phyloP scores from a whole-genome alignment of 2,329 filamentous ascomycete genomes.

The Phyllosticta paracitricarpa region DNA sequence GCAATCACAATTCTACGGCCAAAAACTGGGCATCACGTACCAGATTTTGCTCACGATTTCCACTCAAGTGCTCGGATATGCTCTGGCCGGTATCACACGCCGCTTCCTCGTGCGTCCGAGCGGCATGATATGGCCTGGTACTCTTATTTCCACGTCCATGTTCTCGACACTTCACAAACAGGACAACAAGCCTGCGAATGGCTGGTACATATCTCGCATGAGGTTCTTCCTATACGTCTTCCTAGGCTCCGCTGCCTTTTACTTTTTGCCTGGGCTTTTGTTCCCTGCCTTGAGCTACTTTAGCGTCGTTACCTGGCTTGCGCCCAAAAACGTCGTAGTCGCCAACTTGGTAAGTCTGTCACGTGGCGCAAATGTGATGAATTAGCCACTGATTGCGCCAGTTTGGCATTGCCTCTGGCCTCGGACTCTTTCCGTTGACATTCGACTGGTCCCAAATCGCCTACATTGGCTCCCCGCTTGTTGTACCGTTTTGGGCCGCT shows the following conservation, averaged over 20 bases:
- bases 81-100: slow-evolving; percentile 72
- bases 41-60: slow-evolving; percentile 76
- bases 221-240: slow-evolving; percentile 74
- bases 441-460: slow-evolving; percentile 91
- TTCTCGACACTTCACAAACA: slow-evolving; percentile 78
- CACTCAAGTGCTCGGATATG: slow-evolving; percentile 77
- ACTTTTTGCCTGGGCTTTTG: slow-evolving; percentile 73
- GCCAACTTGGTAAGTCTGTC: slow-evolving; percentile 55
- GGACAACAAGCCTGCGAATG: slow-evolving; percentile 70
- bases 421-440: slow-evolving; percentile 74
- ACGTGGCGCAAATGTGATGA: neutral
- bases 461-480: slow-evolving; percentile 72
- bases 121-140: slow-evolving; percentile 87
- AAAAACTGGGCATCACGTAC: slow-evolving; percentile 65
- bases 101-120: slow-evolving; percentile 75
- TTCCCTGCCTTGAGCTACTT: slow-evolving; percentile 83
- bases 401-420: slow-evolving; percentile 75
- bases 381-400: slow-evolving; percentile 15
- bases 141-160: slow-evolving; percentile 81
- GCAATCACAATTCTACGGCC: slow-evolving; percentile 81
- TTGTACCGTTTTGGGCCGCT: slow-evolving; percentile 79
- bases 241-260: slow-evolving; percentile 63
- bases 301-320: slow-evolving; percentile 81
- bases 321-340: slow-evolving; percentile 74
- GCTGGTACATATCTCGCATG: slow-evolving; percentile 74